These are phyloP conservation scores for Aristolochia fimbriata DNA, from an alignment of 164 flowering plant species.

Conservation along the genomic window DNA sequence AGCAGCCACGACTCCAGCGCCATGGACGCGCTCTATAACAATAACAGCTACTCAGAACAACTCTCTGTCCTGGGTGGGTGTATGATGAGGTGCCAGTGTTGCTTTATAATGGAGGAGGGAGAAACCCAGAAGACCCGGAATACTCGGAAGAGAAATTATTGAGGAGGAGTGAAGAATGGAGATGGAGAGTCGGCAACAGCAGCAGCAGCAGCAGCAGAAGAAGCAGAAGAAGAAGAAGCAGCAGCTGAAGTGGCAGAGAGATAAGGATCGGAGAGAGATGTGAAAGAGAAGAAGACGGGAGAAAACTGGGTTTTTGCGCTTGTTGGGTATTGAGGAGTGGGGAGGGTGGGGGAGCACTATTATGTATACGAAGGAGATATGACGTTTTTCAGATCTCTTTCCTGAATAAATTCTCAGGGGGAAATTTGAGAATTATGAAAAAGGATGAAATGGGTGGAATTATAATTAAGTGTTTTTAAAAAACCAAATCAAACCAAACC, in stretches of 20 bases:
- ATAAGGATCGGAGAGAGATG: conserved; percentile 10
- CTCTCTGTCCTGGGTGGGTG: background rate
- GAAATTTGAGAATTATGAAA: too few species aligned
- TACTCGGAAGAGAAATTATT: too few species aligned
- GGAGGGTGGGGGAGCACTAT: conserved; percentile 10
- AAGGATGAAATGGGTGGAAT: too few species aligned
- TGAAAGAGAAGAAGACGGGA: conserved; percentile 3
- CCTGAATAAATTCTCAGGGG: background rate
- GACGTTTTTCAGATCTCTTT: too few species aligned
- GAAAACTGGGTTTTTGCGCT: conserved; percentile 14
- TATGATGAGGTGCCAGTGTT: background rate
- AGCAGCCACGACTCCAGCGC: conserved; percentile 70
- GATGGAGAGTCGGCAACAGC: background rate
- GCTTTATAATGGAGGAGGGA: background rate
- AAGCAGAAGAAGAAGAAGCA: conserved; percentile 8
- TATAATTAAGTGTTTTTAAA: too few species aligned
- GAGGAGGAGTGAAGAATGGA: conserved; percentile 20
- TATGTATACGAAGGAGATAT: conserved; percentile 6
- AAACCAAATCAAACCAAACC: too few species aligned
- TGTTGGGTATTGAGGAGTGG: conserved; percentile 32
- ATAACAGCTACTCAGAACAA: background rate
- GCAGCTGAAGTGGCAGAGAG: too few species aligned
- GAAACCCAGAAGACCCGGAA: too few species aligned
- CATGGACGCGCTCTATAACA: conserved; percentile 21
- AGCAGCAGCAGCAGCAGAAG: too few species aligned